Conservation (phyloP, 148 eudicot species). For the Amaranthus palmeri region DNA sequence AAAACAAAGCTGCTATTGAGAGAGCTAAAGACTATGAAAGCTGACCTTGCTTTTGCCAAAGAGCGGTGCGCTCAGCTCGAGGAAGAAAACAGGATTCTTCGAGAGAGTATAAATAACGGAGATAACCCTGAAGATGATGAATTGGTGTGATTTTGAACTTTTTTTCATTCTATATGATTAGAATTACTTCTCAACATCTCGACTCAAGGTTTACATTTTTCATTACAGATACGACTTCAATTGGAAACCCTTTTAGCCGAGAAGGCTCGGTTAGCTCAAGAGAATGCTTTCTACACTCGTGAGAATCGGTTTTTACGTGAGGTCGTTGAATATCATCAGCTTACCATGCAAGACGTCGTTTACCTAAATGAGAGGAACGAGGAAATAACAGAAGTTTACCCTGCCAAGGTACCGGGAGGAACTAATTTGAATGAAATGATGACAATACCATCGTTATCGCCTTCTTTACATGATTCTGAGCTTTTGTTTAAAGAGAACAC, state of each 20-base stretch:
- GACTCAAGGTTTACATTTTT: not conserved
- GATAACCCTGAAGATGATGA: slow-evolving; percentile 77
- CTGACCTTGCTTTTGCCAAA: slow-evolving; percentile 86
- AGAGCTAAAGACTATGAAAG: slow-evolving; percentile 86
- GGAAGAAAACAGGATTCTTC: slow-evolving; percentile 68
- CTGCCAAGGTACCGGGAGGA: slow-evolving; percentile 40
- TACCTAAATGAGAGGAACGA: slow-evolving; percentile 70
- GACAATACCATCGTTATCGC: slow-evolving; percentile 13
- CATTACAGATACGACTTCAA: slow-evolving; percentile 75
- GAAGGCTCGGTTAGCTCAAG: slow-evolving; percentile 82
- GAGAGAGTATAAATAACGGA: slow-evolving; percentile 68
- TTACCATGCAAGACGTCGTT: slow-evolving; percentile 86
- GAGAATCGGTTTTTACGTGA: slow-evolving; percentile 84
- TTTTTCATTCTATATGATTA: not conserved
- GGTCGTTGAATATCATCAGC: slow-evolving; percentile 86
- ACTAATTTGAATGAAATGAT: not conserved
- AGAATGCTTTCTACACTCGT: slow-evolving; percentile 67
- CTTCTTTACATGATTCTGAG: slow-evolving; percentile 16
- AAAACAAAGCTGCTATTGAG: slow-evolving; percentile 80
- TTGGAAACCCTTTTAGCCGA: slow-evolving; percentile 79
- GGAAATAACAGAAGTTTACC: slow-evolving; percentile 78
- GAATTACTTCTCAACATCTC: not conserved
- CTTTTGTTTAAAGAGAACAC: slow-evolving; percentile 5
- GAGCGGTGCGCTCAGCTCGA: slow-evolving; percentile 88
- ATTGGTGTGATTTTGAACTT: slow-evolving; percentile 37